A percentile compares a stretch with the other conserved stretches of the same genome.
These are phyloP conservation scores for Coniochaeta sp. DNA, from an alignment of 2,329 filamentous ascomycete genomes.

Conservation along the genomic window DNA sequence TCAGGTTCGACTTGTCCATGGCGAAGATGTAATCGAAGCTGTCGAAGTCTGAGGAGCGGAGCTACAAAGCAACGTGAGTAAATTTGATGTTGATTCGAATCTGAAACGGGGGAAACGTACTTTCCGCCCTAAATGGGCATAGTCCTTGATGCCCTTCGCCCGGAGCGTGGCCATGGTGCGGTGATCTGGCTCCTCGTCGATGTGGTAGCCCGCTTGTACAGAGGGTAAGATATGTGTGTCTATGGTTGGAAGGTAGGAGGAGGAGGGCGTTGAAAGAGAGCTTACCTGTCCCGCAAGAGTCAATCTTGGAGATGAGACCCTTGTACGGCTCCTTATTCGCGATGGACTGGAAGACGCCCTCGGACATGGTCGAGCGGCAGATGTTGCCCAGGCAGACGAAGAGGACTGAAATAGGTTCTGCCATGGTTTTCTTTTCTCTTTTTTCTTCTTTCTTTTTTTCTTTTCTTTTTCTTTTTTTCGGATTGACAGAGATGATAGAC, in stretches of 20 bases:
- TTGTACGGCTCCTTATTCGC: conserved; percentile 53
- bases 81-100: background rate
- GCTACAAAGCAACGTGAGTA: conserved; percentile 21
- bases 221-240: background rate
- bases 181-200: conserved; percentile 67
- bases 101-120: conserved; percentile 35
- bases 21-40: conserved; percentile 90
- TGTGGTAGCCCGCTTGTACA: conserved; percentile 68
- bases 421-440: too few species aligned
- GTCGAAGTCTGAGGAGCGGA: conserved; percentile 63
- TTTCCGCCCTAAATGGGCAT: conserved; percentile 70
- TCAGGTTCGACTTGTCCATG: conserved; percentile 83
- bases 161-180: conserved; percentile 76
- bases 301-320: conserved; percentile 58
- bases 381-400: conserved; percentile 98
- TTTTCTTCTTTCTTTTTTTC: too few species aligned
- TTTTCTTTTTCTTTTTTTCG: too few species aligned
- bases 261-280: too few species aligned
- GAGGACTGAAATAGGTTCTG: conserved; percentile 56
- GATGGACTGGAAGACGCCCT: conserved; percentile 79
- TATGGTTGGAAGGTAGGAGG: too few species aligned
- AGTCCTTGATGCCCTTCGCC: conserved; percentile 67
- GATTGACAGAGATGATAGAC: background rate
- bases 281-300: conserved; percentile 77
- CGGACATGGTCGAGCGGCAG: conserved; percentile 89